Evolutionary conservation across 306 rosid species (phyloP).

Genomic region (Macrotyloma uniflorum): DNA sequence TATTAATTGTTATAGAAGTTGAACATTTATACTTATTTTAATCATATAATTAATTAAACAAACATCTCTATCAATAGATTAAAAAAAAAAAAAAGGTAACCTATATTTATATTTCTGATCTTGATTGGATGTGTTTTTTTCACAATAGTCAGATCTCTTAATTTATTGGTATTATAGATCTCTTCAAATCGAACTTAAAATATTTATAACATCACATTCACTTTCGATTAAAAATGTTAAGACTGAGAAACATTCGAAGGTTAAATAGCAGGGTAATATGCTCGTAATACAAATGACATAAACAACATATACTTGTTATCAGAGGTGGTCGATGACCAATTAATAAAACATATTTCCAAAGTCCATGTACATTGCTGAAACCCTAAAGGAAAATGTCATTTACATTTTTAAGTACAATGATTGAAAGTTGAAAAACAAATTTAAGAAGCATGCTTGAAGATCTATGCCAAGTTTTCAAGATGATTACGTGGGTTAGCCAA

Average conservation of each 20-base stretch:
- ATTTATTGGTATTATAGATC: neutral
- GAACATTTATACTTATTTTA: no score
- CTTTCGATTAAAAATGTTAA: neutral
- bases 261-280: neutral
- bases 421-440: slow-evolving; percentile 12
- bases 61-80: no score
- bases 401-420: slow-evolving; percentile 10
- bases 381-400: neutral
- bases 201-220: slow-evolving; percentile 1
- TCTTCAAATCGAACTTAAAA: neutral
- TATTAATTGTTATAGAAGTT: no score
- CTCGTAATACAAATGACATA: neutral
- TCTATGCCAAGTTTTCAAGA: neutral
- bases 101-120: no score
- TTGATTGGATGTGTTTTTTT: no score
- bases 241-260: no score
- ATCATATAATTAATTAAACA: no score
- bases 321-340: neutral
- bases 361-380: neutral
- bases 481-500: no score
- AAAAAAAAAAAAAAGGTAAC: no score
- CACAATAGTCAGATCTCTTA: no score
- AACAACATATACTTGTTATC: neutral
- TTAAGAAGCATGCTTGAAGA: slow-evolving; percentile 12
- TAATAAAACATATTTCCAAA: neutral